Evolutionary conservation across 306 rosid species (phyloP).

Genomic region (Lagenaria siceraria): DNA sequence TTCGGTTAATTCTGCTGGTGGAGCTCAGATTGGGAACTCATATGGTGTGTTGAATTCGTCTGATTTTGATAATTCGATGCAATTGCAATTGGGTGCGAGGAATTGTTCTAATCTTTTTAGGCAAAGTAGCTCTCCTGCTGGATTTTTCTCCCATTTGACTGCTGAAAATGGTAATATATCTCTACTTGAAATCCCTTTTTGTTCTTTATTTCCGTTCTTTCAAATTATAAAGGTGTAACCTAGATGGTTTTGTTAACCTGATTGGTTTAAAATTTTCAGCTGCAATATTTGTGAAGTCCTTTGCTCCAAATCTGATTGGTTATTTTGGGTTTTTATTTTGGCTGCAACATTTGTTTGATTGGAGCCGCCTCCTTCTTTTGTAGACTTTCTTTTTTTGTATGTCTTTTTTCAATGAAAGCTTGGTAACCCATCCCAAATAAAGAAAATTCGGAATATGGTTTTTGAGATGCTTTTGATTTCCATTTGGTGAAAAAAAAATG

Average conservation of each 20-base stretch:
- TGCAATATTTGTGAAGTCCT: neutral
- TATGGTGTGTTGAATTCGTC: conserved; percentile 22
- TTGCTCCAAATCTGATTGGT: neutral
- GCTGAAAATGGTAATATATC: conserved; percentile 40
- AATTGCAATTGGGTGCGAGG: conserved; percentile 19
- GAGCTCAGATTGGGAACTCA: conserved; percentile 27
- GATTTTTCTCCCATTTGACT: conserved; percentile 29
- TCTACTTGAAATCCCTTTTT: neutral
- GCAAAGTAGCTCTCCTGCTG: conserved; percentile 65
- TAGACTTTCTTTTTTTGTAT: no score
- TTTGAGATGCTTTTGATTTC: neutral
- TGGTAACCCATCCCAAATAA: no score
- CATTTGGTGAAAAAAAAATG: neutral
- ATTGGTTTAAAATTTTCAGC: neutral
- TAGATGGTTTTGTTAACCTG: neutral
- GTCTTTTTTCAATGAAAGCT: no score
- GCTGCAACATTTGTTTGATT: no score
- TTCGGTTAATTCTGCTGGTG: neutral
- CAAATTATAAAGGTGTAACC: neutral
- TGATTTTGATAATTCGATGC: conserved; percentile 17
- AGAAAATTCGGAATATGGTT: neutral
- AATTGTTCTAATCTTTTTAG: conserved; percentile 39
- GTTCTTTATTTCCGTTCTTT: neutral
- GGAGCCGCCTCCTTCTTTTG: no score
- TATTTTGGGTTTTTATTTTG: no score